Evolutionary conservation across 768 basidiomycete genomes (phyloP).

Genomic region (Russula griseocarnosa): DNA sequence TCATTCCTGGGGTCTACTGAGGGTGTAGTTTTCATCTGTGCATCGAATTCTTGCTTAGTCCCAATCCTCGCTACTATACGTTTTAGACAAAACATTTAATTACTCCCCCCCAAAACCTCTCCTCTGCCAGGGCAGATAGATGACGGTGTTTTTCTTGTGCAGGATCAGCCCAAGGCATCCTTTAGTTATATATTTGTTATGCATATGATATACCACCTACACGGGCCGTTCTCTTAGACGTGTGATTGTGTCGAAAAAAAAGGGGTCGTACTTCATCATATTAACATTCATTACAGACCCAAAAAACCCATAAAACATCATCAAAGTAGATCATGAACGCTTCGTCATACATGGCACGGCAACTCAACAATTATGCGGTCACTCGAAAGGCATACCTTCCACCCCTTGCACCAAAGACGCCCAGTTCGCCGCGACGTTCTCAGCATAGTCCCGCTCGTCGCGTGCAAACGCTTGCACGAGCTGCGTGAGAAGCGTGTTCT

Average conservation of each 20-base stretch:
- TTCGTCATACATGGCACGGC: background rate
- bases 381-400: slow-evolving; percentile 85
- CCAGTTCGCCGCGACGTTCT: slow-evolving; percentile 69
- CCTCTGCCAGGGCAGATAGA: background rate
- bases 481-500: slow-evolving; percentile 75
- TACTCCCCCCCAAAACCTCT: background rate
- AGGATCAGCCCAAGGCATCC: background rate
- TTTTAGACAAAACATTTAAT: background rate
- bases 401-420: slow-evolving; percentile 62
- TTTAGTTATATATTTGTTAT: background rate
- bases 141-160: background rate
- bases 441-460: slow-evolving; percentile 67
- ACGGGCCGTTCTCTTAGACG: background rate
- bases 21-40: too few species aligned
- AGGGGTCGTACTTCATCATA: slow-evolving; percentile 2
- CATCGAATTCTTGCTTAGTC: background rate
- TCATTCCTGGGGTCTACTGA: slow-evolving; percentile 84
- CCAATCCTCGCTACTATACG: background rate
- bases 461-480: slow-evolving; percentile 67
- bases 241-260: background rate
- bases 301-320: slow-evolving; percentile 9
- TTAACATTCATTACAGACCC: slow-evolving; percentile 1
- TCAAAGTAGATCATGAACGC: slow-evolving; percentile 18
- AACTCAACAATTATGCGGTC: slow-evolving; percentile 28
- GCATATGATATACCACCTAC: background rate